phyloP scores from a whole-genome alignment of 2,329 filamentous ascomycete species.

The Westerdykella aurantiaca region DNA sequence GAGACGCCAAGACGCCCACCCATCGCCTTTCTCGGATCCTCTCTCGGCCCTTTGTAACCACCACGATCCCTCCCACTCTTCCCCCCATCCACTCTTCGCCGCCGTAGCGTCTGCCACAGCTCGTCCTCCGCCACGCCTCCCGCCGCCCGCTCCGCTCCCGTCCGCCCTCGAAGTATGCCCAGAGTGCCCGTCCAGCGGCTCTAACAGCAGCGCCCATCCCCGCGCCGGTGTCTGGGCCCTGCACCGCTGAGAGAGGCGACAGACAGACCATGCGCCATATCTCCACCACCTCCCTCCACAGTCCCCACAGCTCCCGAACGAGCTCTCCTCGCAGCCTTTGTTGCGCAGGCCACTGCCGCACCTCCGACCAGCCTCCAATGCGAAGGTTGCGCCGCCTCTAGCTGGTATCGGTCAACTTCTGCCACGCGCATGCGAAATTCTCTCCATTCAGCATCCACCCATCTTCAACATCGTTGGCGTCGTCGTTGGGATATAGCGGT shows the following conservation, averaged over 20 bases:
- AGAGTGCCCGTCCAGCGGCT: too few species aligned
- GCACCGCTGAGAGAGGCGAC: too few species aligned
- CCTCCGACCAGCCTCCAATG: neutral
- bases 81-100: conserved; percentile 1
- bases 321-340: neutral
- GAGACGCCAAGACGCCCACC: too few species aligned
- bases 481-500: neutral
- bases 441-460: too few species aligned
- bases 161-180: neutral
- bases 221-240: neutral
- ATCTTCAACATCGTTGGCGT: too few species aligned
- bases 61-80: neutral
- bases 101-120: neutral
- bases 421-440: neutral
- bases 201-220: too few species aligned
- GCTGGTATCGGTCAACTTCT: neutral
- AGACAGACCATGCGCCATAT: too few species aligned
- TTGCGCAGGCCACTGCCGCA: neutral
- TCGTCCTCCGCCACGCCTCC: neutral
- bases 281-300: neutral
- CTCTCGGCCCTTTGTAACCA: too few species aligned
- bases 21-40: too few species aligned
- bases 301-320: too few species aligned
- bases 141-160: neutral
- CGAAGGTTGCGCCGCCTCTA: neutral